Conservation (phyloP, 345 rosid genomes). For the Lumnitzera racemosa region DNA sequence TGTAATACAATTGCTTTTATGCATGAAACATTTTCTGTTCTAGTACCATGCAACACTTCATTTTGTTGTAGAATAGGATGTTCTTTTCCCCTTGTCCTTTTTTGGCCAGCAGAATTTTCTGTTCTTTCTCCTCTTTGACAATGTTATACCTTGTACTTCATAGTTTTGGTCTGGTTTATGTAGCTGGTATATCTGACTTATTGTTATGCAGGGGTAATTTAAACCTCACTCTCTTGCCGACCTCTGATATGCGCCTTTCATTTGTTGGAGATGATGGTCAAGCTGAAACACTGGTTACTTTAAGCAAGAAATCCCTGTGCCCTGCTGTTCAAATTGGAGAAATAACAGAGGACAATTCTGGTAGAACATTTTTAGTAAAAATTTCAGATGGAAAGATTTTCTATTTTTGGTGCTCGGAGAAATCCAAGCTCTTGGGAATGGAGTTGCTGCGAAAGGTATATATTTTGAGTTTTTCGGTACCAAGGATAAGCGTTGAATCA, state of each 20-base stretch:
- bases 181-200: background rate
- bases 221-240: conserved; percentile 68
- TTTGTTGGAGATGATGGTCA: conserved; percentile 82
- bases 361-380: conserved; percentile 71
- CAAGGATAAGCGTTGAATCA: too few relatives aligned
- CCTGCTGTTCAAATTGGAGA: conserved; percentile 49
- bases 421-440: conserved; percentile 68
- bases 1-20: too few relatives aligned
- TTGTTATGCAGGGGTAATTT: conserved; percentile 65
- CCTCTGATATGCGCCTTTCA: conserved; percentile 74
- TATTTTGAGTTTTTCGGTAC: background rate
- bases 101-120: background rate
- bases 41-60: too few relatives aligned
- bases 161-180: background rate
- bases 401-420: conserved; percentile 96
- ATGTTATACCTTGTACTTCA: background rate
- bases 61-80: too few relatives aligned
- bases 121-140: background rate
- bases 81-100: background rate
- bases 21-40: too few relatives aligned
- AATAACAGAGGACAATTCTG: conserved; percentile 66
- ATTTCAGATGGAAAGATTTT: conserved; percentile 40
- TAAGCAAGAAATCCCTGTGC: conserved; percentile 39
- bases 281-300: conserved; percentile 56
- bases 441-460: conserved; percentile 85